Evolutionary conservation across 2,329 filamentous ascomycete species (phyloP).

Genomic region (Davidsoniella eucalypti): DNA sequence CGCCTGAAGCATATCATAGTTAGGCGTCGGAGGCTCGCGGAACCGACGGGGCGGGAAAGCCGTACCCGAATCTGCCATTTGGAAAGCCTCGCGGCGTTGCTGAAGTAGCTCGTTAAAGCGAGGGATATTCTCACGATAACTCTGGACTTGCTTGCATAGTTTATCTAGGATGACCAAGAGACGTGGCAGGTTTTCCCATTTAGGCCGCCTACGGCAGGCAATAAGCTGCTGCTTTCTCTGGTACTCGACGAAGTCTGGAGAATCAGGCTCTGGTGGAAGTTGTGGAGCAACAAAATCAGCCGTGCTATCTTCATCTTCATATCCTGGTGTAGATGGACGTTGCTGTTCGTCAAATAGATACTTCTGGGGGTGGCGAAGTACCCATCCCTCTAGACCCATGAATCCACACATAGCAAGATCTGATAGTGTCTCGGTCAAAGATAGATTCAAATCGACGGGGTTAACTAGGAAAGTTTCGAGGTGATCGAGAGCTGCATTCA

Average conservation of each 20-base stretch:
- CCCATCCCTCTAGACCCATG: conserved; percentile 78
- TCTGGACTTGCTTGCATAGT: conserved; percentile 44
- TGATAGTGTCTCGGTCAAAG: conserved; percentile 67
- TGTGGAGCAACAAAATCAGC: conserved; percentile 15
- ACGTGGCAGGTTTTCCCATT: conserved; percentile 36
- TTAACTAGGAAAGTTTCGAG: conserved; percentile 76
- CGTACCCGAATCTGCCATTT: conserved; percentile 36
- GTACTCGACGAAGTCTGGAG: conserved; percentile 24
- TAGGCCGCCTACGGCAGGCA: conserved; percentile 33
- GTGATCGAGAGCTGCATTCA: conserved; percentile 51
- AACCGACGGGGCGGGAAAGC: conserved; percentile 19
- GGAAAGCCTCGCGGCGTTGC: conserved; percentile 47
- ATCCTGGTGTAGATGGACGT: conserved; percentile 14
- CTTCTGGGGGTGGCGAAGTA: conserved; percentile 54
- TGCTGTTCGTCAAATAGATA: conserved; percentile 37
- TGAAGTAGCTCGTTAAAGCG: conserved; percentile 58
- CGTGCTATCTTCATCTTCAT: conserved; percentile 23
- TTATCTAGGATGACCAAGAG: conserved; percentile 41
- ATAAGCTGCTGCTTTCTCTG: conserved; percentile 16
- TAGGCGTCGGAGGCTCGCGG: conserved; percentile 13
- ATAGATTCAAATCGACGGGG: conserved; percentile 77
- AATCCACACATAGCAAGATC: conserved; percentile 73
- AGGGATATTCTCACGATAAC: conserved; percentile 47
- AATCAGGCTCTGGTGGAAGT: conserved; percentile 25
- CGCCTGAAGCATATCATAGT: conserved; percentile 12